Evolutionary conservation across 2,329 filamentous ascomycete genomes (phyloP).

Genomic region (Trichoderma lentiforme): DNA sequence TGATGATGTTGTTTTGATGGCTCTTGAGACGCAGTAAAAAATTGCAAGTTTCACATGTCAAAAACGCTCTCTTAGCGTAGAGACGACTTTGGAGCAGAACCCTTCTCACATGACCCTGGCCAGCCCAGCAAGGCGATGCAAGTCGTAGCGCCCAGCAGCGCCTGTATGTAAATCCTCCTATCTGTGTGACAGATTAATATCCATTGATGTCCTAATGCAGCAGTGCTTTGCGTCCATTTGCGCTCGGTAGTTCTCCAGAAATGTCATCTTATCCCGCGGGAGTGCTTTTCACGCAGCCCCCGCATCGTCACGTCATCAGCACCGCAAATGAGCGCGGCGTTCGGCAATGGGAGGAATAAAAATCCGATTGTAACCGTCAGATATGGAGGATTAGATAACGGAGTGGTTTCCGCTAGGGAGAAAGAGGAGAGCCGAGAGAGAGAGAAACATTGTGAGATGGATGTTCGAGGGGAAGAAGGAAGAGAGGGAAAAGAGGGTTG

Average conservation of each 20-base stretch:
- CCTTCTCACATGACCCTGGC: neutral
- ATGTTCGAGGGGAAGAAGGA: neutral
- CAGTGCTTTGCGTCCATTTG: slow-evolving; percentile 1
- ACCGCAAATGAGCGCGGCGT: slow-evolving; percentile 1
- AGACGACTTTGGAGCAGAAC: neutral
- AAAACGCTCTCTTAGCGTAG: neutral
- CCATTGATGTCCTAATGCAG: neutral
- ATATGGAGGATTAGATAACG: neutral
- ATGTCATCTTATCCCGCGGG: neutral
- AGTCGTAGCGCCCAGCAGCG: neutral
- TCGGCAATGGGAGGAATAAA: neutral
- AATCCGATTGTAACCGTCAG: neutral
- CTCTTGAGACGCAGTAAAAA: neutral
- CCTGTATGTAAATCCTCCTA: neutral
- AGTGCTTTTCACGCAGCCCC: neutral
- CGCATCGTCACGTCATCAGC: slow-evolving; percentile 16
- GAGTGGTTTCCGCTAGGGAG: neutral
- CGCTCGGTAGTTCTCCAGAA: neutral
- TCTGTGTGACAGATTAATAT: neutral
- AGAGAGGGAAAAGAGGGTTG: neutral
- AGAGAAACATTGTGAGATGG: neutral
- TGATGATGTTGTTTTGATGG: neutral
- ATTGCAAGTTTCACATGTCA: neutral
- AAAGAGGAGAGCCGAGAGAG: neutral
- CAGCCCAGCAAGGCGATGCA: neutral